These are phyloP conservation scores for Epichloe uncinata DNA, from an alignment of 2,329 filamentous ascomycete genomes.

Conservation along the genomic window DNA sequence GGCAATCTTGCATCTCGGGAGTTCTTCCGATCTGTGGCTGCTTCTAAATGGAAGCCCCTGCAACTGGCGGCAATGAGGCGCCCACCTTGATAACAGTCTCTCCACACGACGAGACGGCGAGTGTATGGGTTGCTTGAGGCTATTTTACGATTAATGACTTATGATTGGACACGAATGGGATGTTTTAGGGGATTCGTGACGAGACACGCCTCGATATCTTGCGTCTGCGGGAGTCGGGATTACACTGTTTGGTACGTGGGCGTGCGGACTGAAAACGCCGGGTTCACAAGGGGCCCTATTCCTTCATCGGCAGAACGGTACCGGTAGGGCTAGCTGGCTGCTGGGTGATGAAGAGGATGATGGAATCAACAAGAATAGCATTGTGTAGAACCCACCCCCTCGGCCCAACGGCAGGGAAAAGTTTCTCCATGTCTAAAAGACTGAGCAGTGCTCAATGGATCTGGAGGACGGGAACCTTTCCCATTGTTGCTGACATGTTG, in stretches of 20 bases:
- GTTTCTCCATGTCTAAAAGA: too few relatives aligned
- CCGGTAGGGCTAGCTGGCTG: not conserved
- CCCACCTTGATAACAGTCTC: slow-evolving; percentile 12
- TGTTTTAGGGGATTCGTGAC: slow-evolving; percentile 13
- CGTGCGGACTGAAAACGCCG: slow-evolving; percentile 5
- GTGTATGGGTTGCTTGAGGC: slow-evolving; percentile 17
- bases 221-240: slow-evolving; percentile 14
- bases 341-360: too few relatives aligned
- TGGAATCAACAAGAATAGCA: too few relatives aligned
- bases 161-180: slow-evolving; percentile 35
- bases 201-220: slow-evolving; percentile 27
- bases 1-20: slow-evolving; percentile 22
- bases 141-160: slow-evolving; percentile 36
- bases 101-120: slow-evolving; percentile 14
- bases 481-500: not conserved
- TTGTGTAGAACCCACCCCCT: too few relatives aligned
- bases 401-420: too few relatives aligned
- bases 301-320: not conserved
- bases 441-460: not conserved
- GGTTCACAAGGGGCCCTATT: slow-evolving; percentile 10
- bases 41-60: slow-evolving; percentile 19
- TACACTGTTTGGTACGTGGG: slow-evolving; percentile 4
- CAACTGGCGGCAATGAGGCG: slow-evolving; percentile 14
- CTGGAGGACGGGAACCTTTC: not conserved
- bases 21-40: slow-evolving; percentile 26